phyloP scores from a whole-genome alignment of 345 rosid species.

The Garcia nutans region DNA sequence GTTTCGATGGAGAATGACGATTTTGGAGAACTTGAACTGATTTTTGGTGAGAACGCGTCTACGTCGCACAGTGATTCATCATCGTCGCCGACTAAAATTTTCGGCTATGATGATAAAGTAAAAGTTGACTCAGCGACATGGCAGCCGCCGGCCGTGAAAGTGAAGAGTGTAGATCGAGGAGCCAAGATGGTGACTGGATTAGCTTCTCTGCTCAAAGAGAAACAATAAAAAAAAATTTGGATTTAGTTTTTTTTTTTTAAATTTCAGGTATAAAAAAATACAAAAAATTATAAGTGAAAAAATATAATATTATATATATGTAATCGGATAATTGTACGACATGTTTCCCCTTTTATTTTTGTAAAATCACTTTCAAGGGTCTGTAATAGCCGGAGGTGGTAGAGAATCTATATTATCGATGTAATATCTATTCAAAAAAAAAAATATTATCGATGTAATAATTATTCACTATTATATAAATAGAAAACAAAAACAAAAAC shows the following conservation, averaged over 20 bases:
- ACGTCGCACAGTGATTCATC: slow-evolving; percentile 9
- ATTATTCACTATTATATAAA: background rate
- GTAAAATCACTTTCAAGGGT: background rate
- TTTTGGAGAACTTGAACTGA: slow-evolving; percentile 55
- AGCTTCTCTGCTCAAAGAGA: slow-evolving; percentile 76
- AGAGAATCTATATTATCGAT: slow-evolving; percentile 8
- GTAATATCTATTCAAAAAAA: slow-evolving; percentile 16
- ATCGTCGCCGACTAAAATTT: slow-evolving; percentile 9
- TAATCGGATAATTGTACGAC: slow-evolving; percentile 29
- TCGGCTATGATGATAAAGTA: slow-evolving; percentile 8
- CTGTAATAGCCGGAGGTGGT: slow-evolving; percentile 12
- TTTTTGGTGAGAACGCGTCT: slow-evolving; percentile 49
- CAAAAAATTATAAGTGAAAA: background rate
- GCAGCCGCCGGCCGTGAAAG: slow-evolving; percentile 61
- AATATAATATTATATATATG: slow-evolving; percentile 2
- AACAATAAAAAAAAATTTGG: slow-evolving; percentile 45
- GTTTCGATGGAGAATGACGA: slow-evolving; percentile 12
- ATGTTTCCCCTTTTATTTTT: background rate
- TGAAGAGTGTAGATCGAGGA: slow-evolving; percentile 56
- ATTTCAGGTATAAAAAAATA: slow-evolving; percentile 28
- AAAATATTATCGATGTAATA: slow-evolving; percentile 21
- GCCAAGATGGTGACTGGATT: slow-evolving; percentile 79
- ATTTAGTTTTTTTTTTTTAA: slow-evolving; percentile 7
- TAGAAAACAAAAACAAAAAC: slow-evolving; percentile 1
- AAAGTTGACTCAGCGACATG: slow-evolving; percentile 29